Base-by-base conservation (phyloP, 1,284 basidiomycete species). In the Boletus hoseneyae region DNA sequence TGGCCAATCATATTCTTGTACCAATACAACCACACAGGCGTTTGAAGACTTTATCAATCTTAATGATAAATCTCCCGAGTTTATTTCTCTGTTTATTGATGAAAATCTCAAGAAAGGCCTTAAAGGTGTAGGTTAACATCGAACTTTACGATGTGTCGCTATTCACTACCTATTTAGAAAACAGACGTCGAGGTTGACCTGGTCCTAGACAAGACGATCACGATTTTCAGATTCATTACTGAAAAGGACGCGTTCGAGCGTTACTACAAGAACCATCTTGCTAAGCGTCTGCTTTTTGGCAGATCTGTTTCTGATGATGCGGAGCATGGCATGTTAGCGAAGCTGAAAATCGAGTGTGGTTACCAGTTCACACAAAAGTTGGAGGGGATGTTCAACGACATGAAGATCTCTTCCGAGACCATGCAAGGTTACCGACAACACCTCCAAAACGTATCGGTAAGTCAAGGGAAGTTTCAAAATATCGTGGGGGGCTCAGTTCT, bases 361-460 rank as follows among this genome's bases (percentile, higher is more conserved):
- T 91, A 90, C 64, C 93, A 96, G 64, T 99, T 98, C 67, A 98
- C 97, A 1, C 93, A 97, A 70, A 97, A 97, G 67, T 76, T 99
- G 58, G 96, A 99, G 69, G 96, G 97, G 48, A 99, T 99, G 97
- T 96, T 99, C 77, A 84, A 95, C 60, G 97, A 99, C 66, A 96
- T 99, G 85, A 92, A 87, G 62, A 70, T 97, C 34, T 96, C 92
- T 16, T 73, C 77, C 23, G 97, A 99, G 50, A 86, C 84, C 8
- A 92, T 89, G 76, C 75, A 80, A 45, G 80, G 79, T 5, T 99
- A 93, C 69, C 78, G 78, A 47, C 74, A 73, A 19, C 75, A 87
- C 60, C 63, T 87, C 23, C 70, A 73, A 36, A 80, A 77, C 52
- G 76, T 74, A 13, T 73, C 73, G 43, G 87, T 87, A 59, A 49